Percentiles rank a stretch among this genome's conserved stretches.
Evolutionary conservation across 306 rosid species (phyloP).

Genomic region (Cucurbita ficifolia): DNA sequence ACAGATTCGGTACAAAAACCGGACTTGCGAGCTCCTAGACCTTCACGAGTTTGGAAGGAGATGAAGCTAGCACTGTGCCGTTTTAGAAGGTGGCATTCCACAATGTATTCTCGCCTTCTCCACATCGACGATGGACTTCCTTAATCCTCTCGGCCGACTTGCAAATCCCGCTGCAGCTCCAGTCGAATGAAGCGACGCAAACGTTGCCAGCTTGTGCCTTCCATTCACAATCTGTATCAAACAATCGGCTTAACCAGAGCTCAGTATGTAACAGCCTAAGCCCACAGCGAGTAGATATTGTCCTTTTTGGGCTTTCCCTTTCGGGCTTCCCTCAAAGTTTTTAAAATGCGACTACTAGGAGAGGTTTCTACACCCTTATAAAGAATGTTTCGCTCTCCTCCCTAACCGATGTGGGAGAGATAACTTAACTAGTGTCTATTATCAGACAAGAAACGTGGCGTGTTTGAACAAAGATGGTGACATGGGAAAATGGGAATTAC

Average conservation of each 20-base stretch:
- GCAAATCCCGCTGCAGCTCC: slow-evolving; percentile 98
- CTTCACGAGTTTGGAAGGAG: slow-evolving; percentile 68
- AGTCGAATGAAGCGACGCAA: slow-evolving; percentile 95
- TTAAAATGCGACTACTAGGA: too few species aligned
- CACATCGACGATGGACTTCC: slow-evolving; percentile 91
- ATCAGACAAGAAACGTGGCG: background rate
- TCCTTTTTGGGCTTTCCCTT: too few species aligned
- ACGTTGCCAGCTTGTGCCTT: slow-evolving; percentile 98
- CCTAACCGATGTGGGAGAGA: background rate
- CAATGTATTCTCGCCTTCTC: slow-evolving; percentile 80
- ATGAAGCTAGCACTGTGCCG: background rate
- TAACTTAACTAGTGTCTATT: background rate
- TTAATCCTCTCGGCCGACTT: slow-evolving; percentile 87
- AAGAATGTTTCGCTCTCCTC: too few species aligned
- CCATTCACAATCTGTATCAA: slow-evolving; percentile 94
- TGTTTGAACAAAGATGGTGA: background rate
- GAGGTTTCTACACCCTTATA: too few species aligned
- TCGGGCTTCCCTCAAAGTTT: too few species aligned
- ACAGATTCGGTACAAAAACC: slow-evolving; percentile 11
- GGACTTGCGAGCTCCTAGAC: slow-evolving; percentile 1
- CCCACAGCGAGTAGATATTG: too few species aligned
- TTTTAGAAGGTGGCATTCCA: slow-evolving; percentile 82
- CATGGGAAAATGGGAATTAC: slow-evolving; percentile 15
- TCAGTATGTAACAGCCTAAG: too few species aligned
- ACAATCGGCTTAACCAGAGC: background rate